These are phyloP conservation scores for Teratosphaeria epicoccoides DNA, from an alignment of 2,329 filamentous ascomycete genomes.

Conservation along the genomic window DNA sequence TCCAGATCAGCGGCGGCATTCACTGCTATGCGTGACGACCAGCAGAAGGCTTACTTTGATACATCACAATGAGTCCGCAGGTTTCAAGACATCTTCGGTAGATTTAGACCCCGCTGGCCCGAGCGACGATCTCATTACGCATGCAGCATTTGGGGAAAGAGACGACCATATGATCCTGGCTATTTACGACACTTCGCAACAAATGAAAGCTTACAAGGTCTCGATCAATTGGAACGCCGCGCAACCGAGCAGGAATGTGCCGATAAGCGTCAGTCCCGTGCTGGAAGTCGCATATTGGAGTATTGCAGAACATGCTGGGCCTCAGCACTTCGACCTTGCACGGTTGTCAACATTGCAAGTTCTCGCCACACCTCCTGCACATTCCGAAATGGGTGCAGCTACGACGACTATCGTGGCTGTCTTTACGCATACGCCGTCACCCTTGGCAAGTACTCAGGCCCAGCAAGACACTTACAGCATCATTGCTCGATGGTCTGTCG, in stretches of 20 bases:
- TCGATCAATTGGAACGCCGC: slow-evolving; percentile 60
- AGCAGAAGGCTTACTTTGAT: slow-evolving; percentile 64
- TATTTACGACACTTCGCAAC: slow-evolving; percentile 57
- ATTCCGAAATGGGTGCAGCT: slow-evolving; percentile 43
- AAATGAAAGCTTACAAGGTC: slow-evolving; percentile 64
- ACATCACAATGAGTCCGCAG: slow-evolving; percentile 63
- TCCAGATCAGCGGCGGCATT: slow-evolving; percentile 58
- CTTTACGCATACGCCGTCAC: slow-evolving; percentile 46
- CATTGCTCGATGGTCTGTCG: slow-evolving; percentile 72
- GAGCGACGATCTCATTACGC: slow-evolving; percentile 61
- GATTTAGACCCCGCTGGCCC: slow-evolving; percentile 37
- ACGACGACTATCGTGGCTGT: slow-evolving; percentile 54
- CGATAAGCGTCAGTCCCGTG: slow-evolving; percentile 19
- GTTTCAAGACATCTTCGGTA: slow-evolving; percentile 59
- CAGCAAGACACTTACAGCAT: slow-evolving; percentile 59
- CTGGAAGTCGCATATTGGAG: slow-evolving; percentile 19
- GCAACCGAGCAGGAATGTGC: slow-evolving; percentile 21
- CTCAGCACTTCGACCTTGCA: slow-evolving; percentile 19
- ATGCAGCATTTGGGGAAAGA: slow-evolving; percentile 57
- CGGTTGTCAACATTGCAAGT: slow-evolving; percentile 18
- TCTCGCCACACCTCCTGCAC: slow-evolving; percentile 41
- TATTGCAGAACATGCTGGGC: slow-evolving; percentile 14
- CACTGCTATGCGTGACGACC: slow-evolving; percentile 65
- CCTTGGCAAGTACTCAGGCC: slow-evolving; percentile 40
- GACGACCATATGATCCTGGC: slow-evolving; percentile 50